Conservation (phyloP, 495 filamentous ascomycete genomes). For the Penicillium simplicissimum region DNA sequence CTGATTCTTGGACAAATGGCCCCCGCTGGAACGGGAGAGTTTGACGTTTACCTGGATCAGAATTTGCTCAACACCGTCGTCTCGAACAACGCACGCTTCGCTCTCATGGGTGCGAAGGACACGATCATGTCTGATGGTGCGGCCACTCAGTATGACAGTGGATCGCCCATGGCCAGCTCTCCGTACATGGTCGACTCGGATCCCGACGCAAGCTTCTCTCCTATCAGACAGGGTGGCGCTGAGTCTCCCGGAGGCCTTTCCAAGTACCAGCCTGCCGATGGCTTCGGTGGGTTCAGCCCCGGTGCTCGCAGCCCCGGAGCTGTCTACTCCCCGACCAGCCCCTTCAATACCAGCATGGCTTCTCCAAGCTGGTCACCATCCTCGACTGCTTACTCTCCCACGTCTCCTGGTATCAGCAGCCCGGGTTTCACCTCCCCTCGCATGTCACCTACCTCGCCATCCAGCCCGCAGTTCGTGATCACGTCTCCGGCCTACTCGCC, state of each 20-base stretch:
- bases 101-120: conserved; percentile 73
- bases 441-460: conserved; percentile 66
- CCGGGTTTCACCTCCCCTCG: conserved; percentile 54
- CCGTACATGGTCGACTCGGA: conserved; percentile 75
- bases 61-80: conserved; percentile 94
- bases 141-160: conserved; percentile 91
- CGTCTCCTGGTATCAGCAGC: conserved; percentile 55
- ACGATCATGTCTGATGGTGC: conserved; percentile 72
- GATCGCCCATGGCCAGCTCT: conserved; percentile 81
- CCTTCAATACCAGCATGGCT: conserved; percentile 65
- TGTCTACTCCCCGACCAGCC: conserved; percentile 71
- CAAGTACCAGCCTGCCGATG: conserved; percentile 54
- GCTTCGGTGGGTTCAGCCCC: conserved; percentile 65
- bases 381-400: conserved; percentile 45
- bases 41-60: conserved; percentile 89
- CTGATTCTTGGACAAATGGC: conserved; percentile 97
- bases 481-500: conserved; percentile 83
- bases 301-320: conserved; percentile 71
- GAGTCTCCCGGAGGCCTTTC: conserved; percentile 78
- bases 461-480: conserved; percentile 71
- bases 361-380: conserved; percentile 8
- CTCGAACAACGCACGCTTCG: conserved; percentile 80
- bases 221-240: conserved; percentile 74
- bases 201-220: conserved; percentile 83
- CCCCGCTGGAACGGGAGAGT: conserved; percentile 92